phyloP scores from a whole-genome alignment of 1,139 yeast genomes.

The Scheffersomyces stambukii region DNA sequence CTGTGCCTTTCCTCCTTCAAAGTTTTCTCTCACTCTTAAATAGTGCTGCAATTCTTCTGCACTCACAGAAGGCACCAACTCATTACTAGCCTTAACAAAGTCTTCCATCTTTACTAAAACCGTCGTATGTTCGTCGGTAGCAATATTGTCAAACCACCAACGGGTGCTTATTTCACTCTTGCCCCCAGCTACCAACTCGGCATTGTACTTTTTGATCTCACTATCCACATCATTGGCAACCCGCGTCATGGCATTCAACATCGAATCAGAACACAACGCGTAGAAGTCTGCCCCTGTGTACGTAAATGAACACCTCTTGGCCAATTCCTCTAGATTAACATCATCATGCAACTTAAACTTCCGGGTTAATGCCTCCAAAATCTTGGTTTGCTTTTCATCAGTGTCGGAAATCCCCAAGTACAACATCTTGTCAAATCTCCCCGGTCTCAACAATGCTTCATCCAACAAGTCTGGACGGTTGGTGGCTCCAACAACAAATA shows the following conservation, averaged over 20 bases:
- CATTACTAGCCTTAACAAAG: slow-evolving; percentile 67
- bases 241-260: slow-evolving; percentile 93
- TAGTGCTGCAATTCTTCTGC: slow-evolving; percentile 84
- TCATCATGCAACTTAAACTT: slow-evolving; percentile 64
- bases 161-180: slow-evolving; percentile 53
- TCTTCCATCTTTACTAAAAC: slow-evolving; percentile 72
- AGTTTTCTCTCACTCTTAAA: slow-evolving; percentile 67
- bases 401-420: slow-evolving; percentile 92
- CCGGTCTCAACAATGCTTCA: slow-evolving; percentile 91
- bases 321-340: slow-evolving; percentile 59
- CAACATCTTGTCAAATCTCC: slow-evolving; percentile 91
- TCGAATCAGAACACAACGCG: slow-evolving; percentile 90
- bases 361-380: slow-evolving; percentile 82
- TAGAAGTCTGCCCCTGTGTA: slow-evolving; percentile 98
- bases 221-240: slow-evolving; percentile 73
- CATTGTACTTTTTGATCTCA: slow-evolving; percentile 55
- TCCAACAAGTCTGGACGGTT: slow-evolving; percentile 92
- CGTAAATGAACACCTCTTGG: slow-evolving; percentile 75
- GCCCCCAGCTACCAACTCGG: slow-evolving; percentile 20
- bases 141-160: slow-evolving; percentile 90
- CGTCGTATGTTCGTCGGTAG: slow-evolving; percentile 59
- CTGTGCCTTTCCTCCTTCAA: slow-evolving; percentile 55
- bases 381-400: slow-evolving; percentile 80
- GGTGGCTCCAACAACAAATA: slow-evolving; percentile 96
- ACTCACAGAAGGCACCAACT: slow-evolving; percentile 80